These are phyloP conservation scores for Aspergillus incahuasiensis DNA, from an alignment of 495 filamentous ascomycete genomes.

Conservation along the genomic window DNA sequence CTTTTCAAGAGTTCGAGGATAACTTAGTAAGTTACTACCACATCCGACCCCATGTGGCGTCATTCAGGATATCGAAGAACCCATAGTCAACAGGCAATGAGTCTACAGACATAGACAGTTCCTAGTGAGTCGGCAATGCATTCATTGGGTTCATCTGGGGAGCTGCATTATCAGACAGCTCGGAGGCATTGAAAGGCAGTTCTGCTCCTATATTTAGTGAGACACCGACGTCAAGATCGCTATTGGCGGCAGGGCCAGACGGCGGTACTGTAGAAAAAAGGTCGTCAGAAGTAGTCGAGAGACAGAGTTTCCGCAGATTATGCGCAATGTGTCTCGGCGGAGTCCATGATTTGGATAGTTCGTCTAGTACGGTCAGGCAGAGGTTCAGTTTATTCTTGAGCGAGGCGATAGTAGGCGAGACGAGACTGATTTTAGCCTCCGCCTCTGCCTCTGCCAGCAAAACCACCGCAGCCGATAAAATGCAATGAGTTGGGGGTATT, in stretches of 20 bases:
- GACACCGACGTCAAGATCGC: too few species aligned
- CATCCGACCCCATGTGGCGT: conserved; percentile 3
- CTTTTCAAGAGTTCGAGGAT: too few species aligned
- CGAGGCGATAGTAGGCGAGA: background rate
- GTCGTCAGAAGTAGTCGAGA: background rate
- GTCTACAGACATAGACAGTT: background rate
- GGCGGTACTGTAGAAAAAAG: background rate
- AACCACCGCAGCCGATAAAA: conserved; percentile 21
- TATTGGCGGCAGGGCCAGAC: too few species aligned
- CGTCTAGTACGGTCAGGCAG: conserved; percentile 14
- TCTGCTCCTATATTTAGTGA: too few species aligned
- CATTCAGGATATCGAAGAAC: conserved; percentile 10
- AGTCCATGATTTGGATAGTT: conserved; percentile 10
- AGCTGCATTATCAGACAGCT: too few species aligned
- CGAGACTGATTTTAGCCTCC: too few species aligned
- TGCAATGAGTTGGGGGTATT: conserved; percentile 27
- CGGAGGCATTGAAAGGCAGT: too few species aligned
- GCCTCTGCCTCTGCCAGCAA: background rate
- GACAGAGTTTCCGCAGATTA: conserved; percentile 7
- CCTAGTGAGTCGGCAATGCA: background rate
- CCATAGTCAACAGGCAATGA: conserved; percentile 7
- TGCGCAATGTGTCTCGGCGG: conserved; percentile 5
- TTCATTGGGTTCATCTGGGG: background rate
- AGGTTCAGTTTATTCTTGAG: background rate
- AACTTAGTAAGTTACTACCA: background rate